Percentiles rank a stretch among this genome's conserved stretches.
phyloP scores from a whole-genome alignment of 257 asterid genomes.

The Sherardia arvensis region DNA sequence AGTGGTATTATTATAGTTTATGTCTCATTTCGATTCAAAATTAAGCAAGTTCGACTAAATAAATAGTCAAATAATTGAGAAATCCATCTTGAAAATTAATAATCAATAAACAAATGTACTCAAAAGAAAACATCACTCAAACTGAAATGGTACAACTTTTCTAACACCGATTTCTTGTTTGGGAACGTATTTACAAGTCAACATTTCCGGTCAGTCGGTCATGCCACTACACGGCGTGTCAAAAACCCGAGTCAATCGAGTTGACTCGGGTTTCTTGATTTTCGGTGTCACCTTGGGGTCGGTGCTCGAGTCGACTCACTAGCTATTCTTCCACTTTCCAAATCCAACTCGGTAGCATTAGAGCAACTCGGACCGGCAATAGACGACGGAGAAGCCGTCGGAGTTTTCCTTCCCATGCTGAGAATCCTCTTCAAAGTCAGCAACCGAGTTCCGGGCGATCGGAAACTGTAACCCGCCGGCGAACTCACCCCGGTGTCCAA shows the following conservation, averaged over 20 bases:
- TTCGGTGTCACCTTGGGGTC: slow-evolving; percentile 9
- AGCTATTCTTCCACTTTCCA: neutral
- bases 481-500: slow-evolving; percentile 39
- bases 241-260: too few relatives aligned
- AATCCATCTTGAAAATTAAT: too few relatives aligned
- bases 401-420: slow-evolving; percentile 51
- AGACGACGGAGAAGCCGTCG: slow-evolving; percentile 17
- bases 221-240: neutral
- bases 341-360: slow-evolving; percentile 13
- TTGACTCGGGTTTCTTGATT: neutral
- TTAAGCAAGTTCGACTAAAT: too few relatives aligned
- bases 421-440: slow-evolving; percentile 48
- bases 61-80: too few relatives aligned
- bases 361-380: slow-evolving; percentile 24
- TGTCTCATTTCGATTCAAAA: too few relatives aligned
- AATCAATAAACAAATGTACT: too few relatives aligned
- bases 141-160: neutral
- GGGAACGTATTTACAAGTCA: neutral
- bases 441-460: slow-evolving; percentile 47
- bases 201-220: neutral
- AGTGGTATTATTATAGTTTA: too few relatives aligned
- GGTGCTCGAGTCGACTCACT: slow-evolving; percentile 6
- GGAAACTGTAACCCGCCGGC: slow-evolving; percentile 22
- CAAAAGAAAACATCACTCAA: neutral
- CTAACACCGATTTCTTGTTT: neutral